Evolutionary conservation across 768 basidiomycete species (phyloP).

Genomic region (Suillus fuscotomentosus): DNA sequence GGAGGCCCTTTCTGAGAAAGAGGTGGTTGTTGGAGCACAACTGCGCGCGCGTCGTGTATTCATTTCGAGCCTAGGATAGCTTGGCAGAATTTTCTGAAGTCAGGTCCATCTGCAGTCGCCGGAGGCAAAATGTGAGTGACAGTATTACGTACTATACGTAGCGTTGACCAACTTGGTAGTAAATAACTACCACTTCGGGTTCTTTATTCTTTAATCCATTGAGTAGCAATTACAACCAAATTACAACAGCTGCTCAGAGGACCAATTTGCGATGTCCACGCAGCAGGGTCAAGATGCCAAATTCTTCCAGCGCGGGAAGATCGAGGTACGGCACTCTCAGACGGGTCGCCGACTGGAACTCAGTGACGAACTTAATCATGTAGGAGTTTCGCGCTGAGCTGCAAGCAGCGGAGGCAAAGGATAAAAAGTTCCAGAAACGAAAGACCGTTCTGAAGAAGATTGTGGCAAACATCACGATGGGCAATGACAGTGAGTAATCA

Average conservation of each 20-base stretch:
- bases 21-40: conserved; percentile 9
- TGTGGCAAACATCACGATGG: conserved; percentile 99
- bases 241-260: neutral
- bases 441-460: conserved; percentile 97
- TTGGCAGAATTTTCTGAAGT: neutral
- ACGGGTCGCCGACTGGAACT: conserved; percentile 8
- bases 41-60: conserved; percentile 7
- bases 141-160: neutral
- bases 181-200: neutral
- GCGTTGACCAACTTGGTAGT: neutral
- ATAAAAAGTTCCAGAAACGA: conserved; percentile 93
- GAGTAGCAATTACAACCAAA: neutral
- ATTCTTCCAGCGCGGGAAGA: conserved; percentile 90
- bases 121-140: conserved; percentile 11
- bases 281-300: conserved; percentile 85
- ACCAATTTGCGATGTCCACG: conserved; percentile 33
- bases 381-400: conserved; percentile 91
- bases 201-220: neutral
- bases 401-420: conserved; percentile 88
- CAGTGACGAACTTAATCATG: conserved; percentile 13
- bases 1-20: conserved; percentile 16
- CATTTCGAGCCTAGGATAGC: conserved; percentile 8
- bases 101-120: neutral
- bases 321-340: conserved; percentile 57
- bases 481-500: conserved; percentile 86